Percentiles rank a stretch among this genome's conserved stretches.
These are phyloP conservation scores for Chalciporus piperatus DNA, from an alignment of 768 basidiomycete genomes.

Conservation along the genomic window DNA sequence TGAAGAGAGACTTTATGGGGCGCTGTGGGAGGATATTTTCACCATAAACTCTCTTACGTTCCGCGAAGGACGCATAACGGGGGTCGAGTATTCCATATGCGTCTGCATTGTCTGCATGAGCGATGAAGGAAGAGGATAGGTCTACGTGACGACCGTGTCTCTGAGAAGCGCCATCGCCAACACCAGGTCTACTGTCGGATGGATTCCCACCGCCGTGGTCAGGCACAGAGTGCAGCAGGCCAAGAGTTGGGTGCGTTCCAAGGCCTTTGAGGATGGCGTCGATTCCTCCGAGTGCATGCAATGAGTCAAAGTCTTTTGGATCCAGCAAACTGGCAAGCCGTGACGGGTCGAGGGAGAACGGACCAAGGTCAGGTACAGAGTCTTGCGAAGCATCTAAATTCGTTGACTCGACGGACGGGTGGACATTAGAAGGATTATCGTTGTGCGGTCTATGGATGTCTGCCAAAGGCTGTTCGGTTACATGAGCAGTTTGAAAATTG, in stretches of 20 bases:
- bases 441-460: conserved; percentile 13
- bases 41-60: conserved; percentile 69
- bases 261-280: conserved; percentile 66
- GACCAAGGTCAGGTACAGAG: conserved; percentile 52
- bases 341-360: conserved; percentile 72
- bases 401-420: conserved; percentile 10
- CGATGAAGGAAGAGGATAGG: background rate
- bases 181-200: conserved; percentile 21
- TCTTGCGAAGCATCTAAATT: conserved; percentile 36
- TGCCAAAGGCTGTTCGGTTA: conserved; percentile 14
- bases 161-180: conserved; percentile 33
- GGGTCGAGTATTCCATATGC: conserved; percentile 6
- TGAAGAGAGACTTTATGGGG: conserved; percentile 64
- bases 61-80: conserved; percentile 47
- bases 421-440: conserved; percentile 22
- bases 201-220: background rate
- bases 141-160: conserved; percentile 25
- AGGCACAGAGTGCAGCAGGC: conserved; percentile 29
- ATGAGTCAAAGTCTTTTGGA: conserved; percentile 72
- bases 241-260: conserved; percentile 58
- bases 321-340: conserved; percentile 84
- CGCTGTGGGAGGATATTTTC: conserved; percentile 70
- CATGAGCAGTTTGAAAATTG: background rate
- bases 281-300: conserved; percentile 71
- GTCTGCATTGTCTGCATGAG: conserved; percentile 1